Base-by-base conservation (phyloP, 2,329 filamentous ascomycete genomes). In the Rugonectria rugulosa region DNA sequence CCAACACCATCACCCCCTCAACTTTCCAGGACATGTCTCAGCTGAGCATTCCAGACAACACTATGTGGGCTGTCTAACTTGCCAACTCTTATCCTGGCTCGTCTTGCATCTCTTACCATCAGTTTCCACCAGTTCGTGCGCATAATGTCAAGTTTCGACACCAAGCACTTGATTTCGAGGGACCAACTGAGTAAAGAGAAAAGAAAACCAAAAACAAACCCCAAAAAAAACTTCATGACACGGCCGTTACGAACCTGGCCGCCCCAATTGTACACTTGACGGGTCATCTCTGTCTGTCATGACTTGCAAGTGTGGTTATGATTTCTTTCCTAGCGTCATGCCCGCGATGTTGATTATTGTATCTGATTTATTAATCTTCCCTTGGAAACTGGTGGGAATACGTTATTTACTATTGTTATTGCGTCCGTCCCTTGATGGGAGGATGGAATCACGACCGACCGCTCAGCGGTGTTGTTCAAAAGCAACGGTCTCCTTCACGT, bases 1-100 rank as follows among this genome's bases (percentile, higher is more conserved):
- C 66, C 31, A 68, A 68, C 42, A 69, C 65, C 15, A 63, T 69
- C 34, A 69, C 67, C n/a, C 67, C 67, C 5, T 46, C 63, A 8
- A 67, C 60, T 6, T 67, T 57, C 37, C 63, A 67, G 34, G 65
- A 68, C 4, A 63, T 69, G 50, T 56, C 60, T 26, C 66, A 68
- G 19, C 47, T 68, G 45, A 56, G 27, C 27, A 56, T 68, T 15
- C 6, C 51, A 19, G 65, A 68, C 20, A 61, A 65, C n/a, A 60
- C 45, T 8, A 50, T 66, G 11, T 68, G 65, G 65, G 45, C 40
- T 45, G 53, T 56, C 45, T 65, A 42, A 60, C 10, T 32, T 24
- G 19, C 32, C 21, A 17, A 40, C 37, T 45, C 45, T 49, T 41
- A 26, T 53, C 37, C 36, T 47, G 26, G 42, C 52, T 59, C 45